Percentiles rank a stretch among this genome's conserved stretches.
These are phyloP conservation scores for Neophaeococcomyces aloes DNA, from an alignment of 2,329 filamentous ascomycete species.

Conservation along the genomic window DNA sequence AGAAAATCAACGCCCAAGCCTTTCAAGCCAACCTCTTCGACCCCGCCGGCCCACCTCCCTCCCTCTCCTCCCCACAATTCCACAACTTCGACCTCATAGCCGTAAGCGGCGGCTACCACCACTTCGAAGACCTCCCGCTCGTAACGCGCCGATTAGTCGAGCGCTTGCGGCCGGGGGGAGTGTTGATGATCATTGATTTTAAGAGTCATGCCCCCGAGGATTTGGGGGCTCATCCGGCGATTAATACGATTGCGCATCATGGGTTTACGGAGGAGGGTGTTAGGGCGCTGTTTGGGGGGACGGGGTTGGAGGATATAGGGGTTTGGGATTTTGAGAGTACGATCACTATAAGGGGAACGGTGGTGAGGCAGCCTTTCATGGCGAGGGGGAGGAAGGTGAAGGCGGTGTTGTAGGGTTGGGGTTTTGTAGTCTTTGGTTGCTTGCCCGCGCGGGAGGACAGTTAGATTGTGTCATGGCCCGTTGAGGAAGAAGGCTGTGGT, in stretches of 20 bases:
- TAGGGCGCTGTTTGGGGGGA: slow-evolving; percentile 50
- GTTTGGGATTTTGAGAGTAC: slow-evolving; percentile 14
- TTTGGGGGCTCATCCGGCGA: slow-evolving; percentile 26
- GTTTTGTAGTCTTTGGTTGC: too few relatives aligned
- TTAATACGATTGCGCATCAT: slow-evolving; percentile 50
- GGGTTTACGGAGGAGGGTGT: slow-evolving; percentile 56
- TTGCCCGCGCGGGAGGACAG: too few relatives aligned
- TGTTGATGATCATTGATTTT: slow-evolving; percentile 59
- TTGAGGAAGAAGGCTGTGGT: slow-evolving; percentile 6
- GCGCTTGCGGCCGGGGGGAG: slow-evolving; percentile 55
- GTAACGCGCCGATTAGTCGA: slow-evolving; percentile 50
- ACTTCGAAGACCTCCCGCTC: slow-evolving; percentile 54
- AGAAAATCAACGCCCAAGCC: slow-evolving; percentile 17
- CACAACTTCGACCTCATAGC: slow-evolving; percentile 58
- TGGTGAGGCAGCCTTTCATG: slow-evolving; percentile 17
- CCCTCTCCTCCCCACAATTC: slow-evolving; percentile 52
- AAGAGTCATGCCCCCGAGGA: slow-evolving; percentile 39
- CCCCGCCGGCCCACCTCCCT: slow-evolving; percentile 31
- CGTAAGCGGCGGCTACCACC: slow-evolving; percentile 55
- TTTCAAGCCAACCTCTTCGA: slow-evolving; percentile 45
- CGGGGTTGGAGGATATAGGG: slow-evolving; percentile 39
- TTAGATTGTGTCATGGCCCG: background rate
- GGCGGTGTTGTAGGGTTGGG: too few relatives aligned
- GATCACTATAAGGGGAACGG: slow-evolving; percentile 11
- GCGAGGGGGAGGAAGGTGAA: slow-evolving; percentile 18